Percentiles rank a stretch among this genome's conserved stretches.
These are phyloP conservation scores for Pleurozium schreberi DNA, from an alignment of 225 moss, liverwort and hornwort species.

Conservation along the genomic window DNA sequence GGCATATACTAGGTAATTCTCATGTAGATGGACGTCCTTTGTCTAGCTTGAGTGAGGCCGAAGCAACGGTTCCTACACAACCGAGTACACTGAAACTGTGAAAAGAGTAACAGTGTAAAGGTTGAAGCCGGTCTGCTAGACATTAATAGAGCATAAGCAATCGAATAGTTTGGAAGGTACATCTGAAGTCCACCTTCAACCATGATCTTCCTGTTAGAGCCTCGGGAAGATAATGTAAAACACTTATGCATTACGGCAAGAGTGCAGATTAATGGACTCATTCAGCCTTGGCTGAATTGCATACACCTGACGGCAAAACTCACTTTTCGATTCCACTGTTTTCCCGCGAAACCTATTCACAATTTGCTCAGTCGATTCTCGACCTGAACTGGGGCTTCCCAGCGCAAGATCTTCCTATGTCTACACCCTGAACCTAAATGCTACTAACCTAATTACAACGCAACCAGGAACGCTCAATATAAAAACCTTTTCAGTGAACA, in stretches of 20 bases:
- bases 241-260: not conserved
- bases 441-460: not conserved
- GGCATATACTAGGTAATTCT: not conserved
- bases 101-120: not conserved
- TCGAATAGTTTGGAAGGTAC: not conserved
- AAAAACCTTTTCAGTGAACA: not conserved
- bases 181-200: not conserved
- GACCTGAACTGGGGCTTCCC: not conserved
- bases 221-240: not conserved
- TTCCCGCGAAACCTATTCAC: no score
- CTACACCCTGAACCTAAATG: not conserved
- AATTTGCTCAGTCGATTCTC: not conserved
- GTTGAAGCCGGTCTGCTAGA: not conserved
- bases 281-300: not conserved
- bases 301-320: not conserved
- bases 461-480: not conserved
- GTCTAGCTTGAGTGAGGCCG: not conserved
- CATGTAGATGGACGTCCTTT: not conserved
- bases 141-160: not conserved
- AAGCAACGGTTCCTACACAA: not conserved
- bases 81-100: not conserved
- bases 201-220: not conserved
- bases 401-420: no score
- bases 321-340: not conserved
- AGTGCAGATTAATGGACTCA: not conserved